Conservation (phyloP, 495 filamentous ascomycete species). For the Pseudevernia furfuracea region DNA sequence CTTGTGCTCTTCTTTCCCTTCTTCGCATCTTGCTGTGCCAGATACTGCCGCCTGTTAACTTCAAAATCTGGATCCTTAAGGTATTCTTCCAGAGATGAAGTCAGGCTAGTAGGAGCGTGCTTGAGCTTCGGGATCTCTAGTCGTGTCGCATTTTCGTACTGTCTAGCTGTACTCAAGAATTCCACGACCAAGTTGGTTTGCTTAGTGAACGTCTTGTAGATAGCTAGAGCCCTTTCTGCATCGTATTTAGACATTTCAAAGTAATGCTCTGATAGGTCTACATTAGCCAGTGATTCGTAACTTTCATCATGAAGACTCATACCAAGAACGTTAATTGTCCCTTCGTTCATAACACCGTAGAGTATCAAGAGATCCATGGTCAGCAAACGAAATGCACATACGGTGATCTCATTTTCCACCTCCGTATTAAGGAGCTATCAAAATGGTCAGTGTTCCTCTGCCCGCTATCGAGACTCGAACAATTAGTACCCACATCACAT, state of each 20-base stretch:
- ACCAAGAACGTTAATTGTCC: constrained; percentile 96
- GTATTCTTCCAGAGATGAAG: constrained; percentile 87
- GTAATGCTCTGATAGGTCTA: constrained; percentile 64
- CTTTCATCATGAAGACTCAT: constrained; percentile 25
- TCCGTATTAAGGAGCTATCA: constrained; percentile 73
- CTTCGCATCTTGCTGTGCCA: constrained; percentile 78
- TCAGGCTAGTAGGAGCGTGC: constrained; percentile 87
- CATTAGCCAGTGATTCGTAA: constrained; percentile 4
- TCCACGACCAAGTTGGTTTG: constrained; percentile 90
- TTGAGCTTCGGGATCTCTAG: constrained; percentile 96
- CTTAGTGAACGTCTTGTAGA: constrained; percentile 87
- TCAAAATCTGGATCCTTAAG: constrained; percentile 95
- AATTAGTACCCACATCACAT: constrained; percentile 64
- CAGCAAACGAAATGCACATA: constrained; percentile 89
- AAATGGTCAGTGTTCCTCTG: background rate
- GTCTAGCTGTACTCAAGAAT: constrained; percentile 77
- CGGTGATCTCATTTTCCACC: constrained; percentile 92
- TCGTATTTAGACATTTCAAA: constrained; percentile 97
- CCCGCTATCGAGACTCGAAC: background rate
- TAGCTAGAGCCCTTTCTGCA: constrained; percentile 81
- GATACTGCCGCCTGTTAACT: constrained; percentile 81
- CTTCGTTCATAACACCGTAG: constrained; percentile 95
- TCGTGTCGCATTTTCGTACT: constrained; percentile 83
- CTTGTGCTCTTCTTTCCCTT: constrained; percentile 40
- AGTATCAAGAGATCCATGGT: constrained; percentile 84